Evolutionary conservation across 164 flowering plant genomes (phyloP), one percentile per base, ranked within the genome.

Genomic region (Liquidambar formosana): DNA sequence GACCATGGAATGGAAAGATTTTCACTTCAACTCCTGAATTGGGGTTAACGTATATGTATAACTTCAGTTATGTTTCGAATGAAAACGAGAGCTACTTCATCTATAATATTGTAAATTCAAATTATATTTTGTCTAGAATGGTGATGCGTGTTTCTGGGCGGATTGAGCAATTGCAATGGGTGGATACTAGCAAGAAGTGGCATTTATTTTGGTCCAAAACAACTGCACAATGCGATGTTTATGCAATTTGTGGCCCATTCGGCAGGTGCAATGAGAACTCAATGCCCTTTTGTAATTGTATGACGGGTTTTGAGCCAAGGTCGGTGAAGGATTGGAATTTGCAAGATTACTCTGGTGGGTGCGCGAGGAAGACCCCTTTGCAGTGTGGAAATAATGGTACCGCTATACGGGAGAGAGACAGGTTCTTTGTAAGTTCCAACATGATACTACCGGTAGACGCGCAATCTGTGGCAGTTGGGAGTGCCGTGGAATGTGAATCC

Each of bases 151-250:
- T n/a, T n/a, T n/a, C n/a, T n/a, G n/a, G n/a, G n/a, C n/a, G n/a
- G n/a, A n/a, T n/a, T n/a, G n/a, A n/a, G n/a, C n/a, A n/a, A n/a
- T n/a, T n/a, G n/a, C n/a, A n/a, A 33, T 33, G 41, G 41, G 4
- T 33, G 41, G 41, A 33, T 33, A 6, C 4, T 33, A 33, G 4
- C 41, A 33, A 2, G 41, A 2, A 6, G 41, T 33, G 41, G 41
- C 57, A 69, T 45, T 54, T 76, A 69, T 78, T 79, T 63, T 81
- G 85, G 89, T 15, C 82, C 12, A 73, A 77, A 57, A 86, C 86
- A 9, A 69, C 72, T 38, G 44, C 28, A 33, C 41, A 33, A 33
- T 33, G 41, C 6, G 41, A 33, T 2, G 41, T 33, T 33, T 64
- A 79, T 71, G 74, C 72, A 45, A 65, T 60, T 60, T 85, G 89